Evolutionary conservation across 78 protist species (phyloP), one percentile per base, ranked within the genome.

Genomic region (Dictyostelium purpureum): DNA sequence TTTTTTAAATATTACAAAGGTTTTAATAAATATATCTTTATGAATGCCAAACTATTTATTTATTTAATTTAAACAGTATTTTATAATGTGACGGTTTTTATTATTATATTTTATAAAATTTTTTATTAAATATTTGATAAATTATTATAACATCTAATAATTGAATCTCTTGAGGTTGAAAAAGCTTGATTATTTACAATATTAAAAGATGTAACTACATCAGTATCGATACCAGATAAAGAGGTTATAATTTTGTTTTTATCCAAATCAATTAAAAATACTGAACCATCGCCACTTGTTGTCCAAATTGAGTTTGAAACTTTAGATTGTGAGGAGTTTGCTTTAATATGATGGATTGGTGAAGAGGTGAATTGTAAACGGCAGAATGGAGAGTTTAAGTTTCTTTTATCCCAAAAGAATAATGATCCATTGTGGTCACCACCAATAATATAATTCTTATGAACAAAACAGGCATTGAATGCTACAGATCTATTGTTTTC

Each of bases 201-300:
- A 52, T 69, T 49, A 35, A 85, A 45, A 1, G 92, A 52, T 5
- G 92, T 85, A 1, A 85, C 92, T 0, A 85, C 82, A 73, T 85
- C 92, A 59, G 92, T 85, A 45, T 85, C 92, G 47, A 85, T 85
- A 33, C 92, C 92, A 56, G 92, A 73, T 28, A 85, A 54, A 28
- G 92, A 85, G 0, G 54, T 85, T 3, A 14, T 19, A 12, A 85
- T 59, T 42, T 19, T 10, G 16, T 73, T 63, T 9, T 26, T 45
- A 73, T 52, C 65, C 6, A 85, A 57, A 45, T 85, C 78, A 18
- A 85, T 9, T n/a, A 37, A 19, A 31, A 73, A 70, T 11, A 75
- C 54, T 47, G 40, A 47, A 6, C 92, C 92, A 73, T 85, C 92
- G 37, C 74, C 73, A 21, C 82, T 37, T 0, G 78, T 73, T 0